Conservation (phyloP, 495 filamentous ascomycete genomes). For the Annulohypoxylon moriforme region DNA sequence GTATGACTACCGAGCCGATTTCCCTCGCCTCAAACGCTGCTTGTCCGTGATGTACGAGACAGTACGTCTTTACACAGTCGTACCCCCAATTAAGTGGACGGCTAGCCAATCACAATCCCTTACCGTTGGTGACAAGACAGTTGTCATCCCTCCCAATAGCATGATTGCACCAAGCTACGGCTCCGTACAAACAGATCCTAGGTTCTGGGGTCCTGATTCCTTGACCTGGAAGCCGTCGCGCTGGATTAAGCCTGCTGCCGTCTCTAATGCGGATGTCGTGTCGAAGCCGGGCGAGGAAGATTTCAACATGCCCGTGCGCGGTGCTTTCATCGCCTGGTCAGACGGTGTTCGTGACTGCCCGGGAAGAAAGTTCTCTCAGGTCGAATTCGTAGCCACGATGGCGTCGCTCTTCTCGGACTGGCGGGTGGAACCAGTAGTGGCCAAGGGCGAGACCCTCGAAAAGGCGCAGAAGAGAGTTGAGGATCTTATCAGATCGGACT, state of each 20-base stretch:
- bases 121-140: slow-evolving; percentile 23
- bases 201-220: slow-evolving; percentile 47
- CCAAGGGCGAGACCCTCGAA: slow-evolving; percentile 47
- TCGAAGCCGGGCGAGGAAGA: slow-evolving; percentile 33
- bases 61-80: slow-evolving; percentile 61
- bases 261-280: background rate
- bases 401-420: slow-evolving; percentile 56
- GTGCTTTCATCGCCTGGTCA: slow-evolving; percentile 62
- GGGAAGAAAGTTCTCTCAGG: slow-evolving; percentile 64
- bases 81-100: slow-evolving; percentile 56
- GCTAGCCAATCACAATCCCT: slow-evolving; percentile 37
- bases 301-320: slow-evolving; percentile 49
- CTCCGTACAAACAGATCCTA: slow-evolving; percentile 43
- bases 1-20: slow-evolving; percentile 58
- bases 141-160: slow-evolving; percentile 36
- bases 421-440: slow-evolving; percentile 44
- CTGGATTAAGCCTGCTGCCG: slow-evolving; percentile 39
- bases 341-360: slow-evolving; percentile 60
- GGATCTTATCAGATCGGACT: slow-evolving; percentile 50
- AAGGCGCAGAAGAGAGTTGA: slow-evolving; percentile 49
- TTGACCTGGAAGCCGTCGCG: slow-evolving; percentile 51
- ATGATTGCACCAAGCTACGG: slow-evolving; percentile 33
- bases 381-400: slow-evolving; percentile 65
- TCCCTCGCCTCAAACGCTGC: slow-evolving; percentile 56
- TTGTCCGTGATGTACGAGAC: slow-evolving; percentile 64